Base-by-base conservation (phyloP, 108 stramenopile genomes). In the Nitzschia sp. region DNA sequence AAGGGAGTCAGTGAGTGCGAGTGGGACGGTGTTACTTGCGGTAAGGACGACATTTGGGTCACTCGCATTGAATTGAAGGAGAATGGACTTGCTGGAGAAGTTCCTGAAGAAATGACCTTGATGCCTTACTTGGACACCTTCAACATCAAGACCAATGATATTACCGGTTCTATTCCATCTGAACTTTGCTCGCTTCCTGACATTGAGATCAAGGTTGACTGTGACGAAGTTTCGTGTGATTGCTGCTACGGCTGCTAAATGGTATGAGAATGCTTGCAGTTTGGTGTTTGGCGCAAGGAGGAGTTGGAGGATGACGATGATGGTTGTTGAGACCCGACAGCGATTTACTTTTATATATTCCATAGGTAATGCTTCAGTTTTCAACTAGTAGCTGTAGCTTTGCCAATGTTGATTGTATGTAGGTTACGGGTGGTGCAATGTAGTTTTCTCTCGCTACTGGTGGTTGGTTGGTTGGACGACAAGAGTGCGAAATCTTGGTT, bases 131-230 rank as follows among this genome's bases (percentile, higher is more conserved):
- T 88, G 64, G 66, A 64, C 37, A 75, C 80, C 51, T 71, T 88
- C 10, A 82, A 73, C 75, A 20, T 88, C 44, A 70, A 75, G 61
- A 72, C 77, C 41, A 88, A 88, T 42, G 24, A 71, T 6, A 57
- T 88, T 22, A 79, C 72, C 3, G 83, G 82, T 6, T 38, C 29
- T 14, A 19, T 58, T 5, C 57, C 57, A 3, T 11, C 37, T 12
- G 15, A 7, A 40, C 10, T 58, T 34, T 58, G 57, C 57, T 39
- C 34, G 0, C 38, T 40, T 15, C 57, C 38, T 9, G 24, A 39
- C 37, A 40, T 58, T 29, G 57, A 58, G 15, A 24, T 58, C 11
- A 58, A 58, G 57, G 57, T 58, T 14, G 57, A 58, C 19, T 58
- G 57, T 7, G 57, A 37, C 38, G 26, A 34, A 8, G 57, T 58